Base-by-base conservation (phyloP, 2,329 filamentous ascomycete genomes). In the Epichloe scottii region DNA sequence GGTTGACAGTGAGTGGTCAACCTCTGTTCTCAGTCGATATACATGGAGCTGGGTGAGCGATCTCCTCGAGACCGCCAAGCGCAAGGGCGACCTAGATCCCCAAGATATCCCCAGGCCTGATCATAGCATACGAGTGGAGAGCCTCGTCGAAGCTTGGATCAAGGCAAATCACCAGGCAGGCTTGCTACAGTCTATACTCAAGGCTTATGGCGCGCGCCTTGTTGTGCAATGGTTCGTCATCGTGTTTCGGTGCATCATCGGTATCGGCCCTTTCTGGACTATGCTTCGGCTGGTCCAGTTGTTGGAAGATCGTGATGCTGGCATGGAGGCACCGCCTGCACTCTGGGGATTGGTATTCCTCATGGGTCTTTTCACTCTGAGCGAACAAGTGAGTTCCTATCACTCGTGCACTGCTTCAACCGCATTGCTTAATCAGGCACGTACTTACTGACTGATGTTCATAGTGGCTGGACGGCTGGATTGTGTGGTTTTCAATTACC, bases 321-420 rank as follows among this genome's bases (percentile, higher is more conserved):
- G 73, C 1, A 64, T 72, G 17, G 60, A 68, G 17, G 68, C 78
- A 10, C 69, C 73, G 2, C 59, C 73, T 1, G 72, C 78, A 37
- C 76, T 82, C 0, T 87, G 83, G 81, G 63, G 78, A n/a, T 83
- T 85, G 72, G 83, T 89, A 1, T 60, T 82, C 26, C 77, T 73
- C 46, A 73, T 91, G 37, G 81, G 81, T 4, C 59, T 79, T 1
- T 70, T 77, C 23, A 80, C 83, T 19, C 63, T 87, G 19, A 62
- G 77, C 6, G 73, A 77, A 58, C 69, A 73, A 41, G 67, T 65
- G 61, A 53, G 61, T 38, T 19, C 34, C 10, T 6, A 30, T 17
- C 15, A 33, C 21, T 11, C 21, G 7, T 10, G 21, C 46, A 35
- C 10, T 11, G 17, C 39, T 12, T 40, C 12, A 39, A 19, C 11